Base-by-base conservation (phyloP, 2,329 filamentous ascomycete genomes). In the Fusarium sublunatum region DNA sequence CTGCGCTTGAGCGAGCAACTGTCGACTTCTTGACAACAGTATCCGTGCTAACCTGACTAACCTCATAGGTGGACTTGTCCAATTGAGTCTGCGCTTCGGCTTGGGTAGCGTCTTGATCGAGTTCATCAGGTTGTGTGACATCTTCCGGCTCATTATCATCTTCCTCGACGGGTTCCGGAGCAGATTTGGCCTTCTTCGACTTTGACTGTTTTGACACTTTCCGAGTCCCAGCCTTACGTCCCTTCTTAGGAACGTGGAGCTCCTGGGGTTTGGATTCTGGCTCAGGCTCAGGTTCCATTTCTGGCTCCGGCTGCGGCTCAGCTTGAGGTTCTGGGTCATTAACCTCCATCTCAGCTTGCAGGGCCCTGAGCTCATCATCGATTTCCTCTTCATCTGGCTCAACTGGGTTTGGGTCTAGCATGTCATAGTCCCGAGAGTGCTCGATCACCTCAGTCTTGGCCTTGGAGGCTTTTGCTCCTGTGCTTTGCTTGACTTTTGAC, bases 121-220 rank as follows among this genome's bases (percentile, higher is more conserved):
- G 12, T 24, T 47, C 57, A 29, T 63, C 64, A 7, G 49, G 40
- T 11, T 59, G 36, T 10, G 26, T 25, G 39, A 12, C 22, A 29
- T 58, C 49, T 25, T 63, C 64, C 5, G 58, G 50, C 11, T 51
- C 61, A 12, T 49, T 41, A 19, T 70, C 66, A 7, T 70, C 59
- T 32, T 68, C 65, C 25, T 61, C 65, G 0, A 59, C 70, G 35
- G 72, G 65, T 8, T 68, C 58, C 3, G 71, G 64, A 8, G 72
- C 67, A 3, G 76, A 70, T 62, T 81, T 81, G 7, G 73, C 55
- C 66, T 82, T 84, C 67, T 77, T 80, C 7, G 75, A 58, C 46
- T 82, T 82, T 9, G 78, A 78, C 61, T 83, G 81, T 70, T 85
- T 86, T 0, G 84, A 83, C 1, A 65, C 78, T 63, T 86, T 87